Conservation (phyloP, 495 filamentous ascomycete species). For the Glonium stellatum region DNA sequence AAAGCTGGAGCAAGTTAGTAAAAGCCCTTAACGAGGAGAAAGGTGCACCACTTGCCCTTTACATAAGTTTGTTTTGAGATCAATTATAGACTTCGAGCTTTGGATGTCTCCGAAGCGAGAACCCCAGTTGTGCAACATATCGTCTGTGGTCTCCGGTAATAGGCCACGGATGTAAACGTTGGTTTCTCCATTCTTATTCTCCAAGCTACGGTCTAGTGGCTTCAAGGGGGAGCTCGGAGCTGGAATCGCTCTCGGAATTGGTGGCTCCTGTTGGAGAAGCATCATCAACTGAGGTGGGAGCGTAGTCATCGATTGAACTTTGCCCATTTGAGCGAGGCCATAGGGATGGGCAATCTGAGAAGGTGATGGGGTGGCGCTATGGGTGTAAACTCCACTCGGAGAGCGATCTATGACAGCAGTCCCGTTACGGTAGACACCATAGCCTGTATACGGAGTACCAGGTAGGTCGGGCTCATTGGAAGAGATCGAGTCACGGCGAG, state of each 20-base stretch:
- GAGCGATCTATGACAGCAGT: slow-evolving; percentile 56
- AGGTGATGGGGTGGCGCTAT: slow-evolving; percentile 50
- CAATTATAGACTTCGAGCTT: slow-evolving; percentile 95
- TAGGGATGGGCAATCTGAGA: slow-evolving; percentile 46
- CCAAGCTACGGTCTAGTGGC: slow-evolving; percentile 82
- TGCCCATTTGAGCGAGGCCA: slow-evolving; percentile 39
- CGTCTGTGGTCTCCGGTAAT: slow-evolving; percentile 88
- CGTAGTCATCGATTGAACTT: slow-evolving; percentile 47
- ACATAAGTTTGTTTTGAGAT: slow-evolving; percentile 80
- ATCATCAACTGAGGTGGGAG: slow-evolving; percentile 61
- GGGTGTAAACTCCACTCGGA: slow-evolving; percentile 37
- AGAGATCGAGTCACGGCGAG: slow-evolving; percentile 45
- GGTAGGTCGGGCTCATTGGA: slow-evolving; percentile 60
- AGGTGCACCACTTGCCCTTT: slow-evolving; percentile 64
- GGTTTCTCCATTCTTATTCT: slow-evolving; percentile 78
- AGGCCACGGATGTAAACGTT: slow-evolving; percentile 98
- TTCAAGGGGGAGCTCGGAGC: slow-evolving; percentile 64
- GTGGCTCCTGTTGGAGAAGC: slow-evolving; percentile 64
- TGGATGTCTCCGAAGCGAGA: slow-evolving; percentile 82
- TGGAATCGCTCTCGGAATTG: slow-evolving; percentile 83
- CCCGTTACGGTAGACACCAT: slow-evolving; percentile 48
- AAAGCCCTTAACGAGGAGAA: neutral
- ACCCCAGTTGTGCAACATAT: slow-evolving; percentile 75
- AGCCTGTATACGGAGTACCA: slow-evolving; percentile 47
- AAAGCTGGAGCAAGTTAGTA: slow-evolving; percentile 53